Conservation (phyloP, 2,329 filamentous ascomycete species). For the Epichloe gansuensis region DNA sequence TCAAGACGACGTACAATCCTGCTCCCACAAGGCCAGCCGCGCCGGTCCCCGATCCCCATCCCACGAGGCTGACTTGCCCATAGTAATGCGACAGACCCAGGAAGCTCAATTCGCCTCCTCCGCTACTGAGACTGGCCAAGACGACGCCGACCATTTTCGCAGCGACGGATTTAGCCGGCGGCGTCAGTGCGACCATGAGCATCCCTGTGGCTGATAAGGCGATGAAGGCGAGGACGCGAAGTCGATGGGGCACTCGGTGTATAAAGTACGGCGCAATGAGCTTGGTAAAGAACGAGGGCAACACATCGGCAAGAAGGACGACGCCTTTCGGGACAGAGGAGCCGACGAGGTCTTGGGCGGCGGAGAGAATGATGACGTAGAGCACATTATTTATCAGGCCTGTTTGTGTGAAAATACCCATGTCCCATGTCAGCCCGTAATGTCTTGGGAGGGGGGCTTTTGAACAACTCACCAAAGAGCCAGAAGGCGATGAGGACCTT, state of each 20-base stretch:
- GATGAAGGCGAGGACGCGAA: slow-evolving; percentile 65
- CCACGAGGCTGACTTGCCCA: slow-evolving; percentile 71
- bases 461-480: slow-evolving; percentile 61
- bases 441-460: neutral
- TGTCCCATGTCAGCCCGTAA: neutral
- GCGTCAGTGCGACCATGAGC: slow-evolving; percentile 76
- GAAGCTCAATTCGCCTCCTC: slow-evolving; percentile 83
- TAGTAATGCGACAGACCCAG: slow-evolving; percentile 89
- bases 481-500: slow-evolving; percentile 75
- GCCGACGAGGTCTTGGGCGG: slow-evolving; percentile 89
- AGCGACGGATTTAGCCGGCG: slow-evolving; percentile 50
- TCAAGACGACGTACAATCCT: slow-evolving; percentile 76
- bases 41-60: slow-evolving; percentile 88
- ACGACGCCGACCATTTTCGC: slow-evolving; percentile 74
- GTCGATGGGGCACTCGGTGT: slow-evolving; percentile 67
- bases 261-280: slow-evolving; percentile 89
- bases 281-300: slow-evolving; percentile 82
- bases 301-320: slow-evolving; percentile 84
- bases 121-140: slow-evolving; percentile 73
- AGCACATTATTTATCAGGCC: slow-evolving; percentile 83
- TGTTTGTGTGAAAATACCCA: slow-evolving; percentile 5
- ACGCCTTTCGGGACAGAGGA: slow-evolving; percentile 81
- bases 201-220: slow-evolving; percentile 70
- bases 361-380: slow-evolving; percentile 92
- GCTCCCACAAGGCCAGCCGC: slow-evolving; percentile 80